A percentile compares a stretch with the other conserved stretches of the same genome.
phyloP scores from a whole-genome alignment of 805 yeast species.

The Cyberlindnera suaveolens region DNA sequence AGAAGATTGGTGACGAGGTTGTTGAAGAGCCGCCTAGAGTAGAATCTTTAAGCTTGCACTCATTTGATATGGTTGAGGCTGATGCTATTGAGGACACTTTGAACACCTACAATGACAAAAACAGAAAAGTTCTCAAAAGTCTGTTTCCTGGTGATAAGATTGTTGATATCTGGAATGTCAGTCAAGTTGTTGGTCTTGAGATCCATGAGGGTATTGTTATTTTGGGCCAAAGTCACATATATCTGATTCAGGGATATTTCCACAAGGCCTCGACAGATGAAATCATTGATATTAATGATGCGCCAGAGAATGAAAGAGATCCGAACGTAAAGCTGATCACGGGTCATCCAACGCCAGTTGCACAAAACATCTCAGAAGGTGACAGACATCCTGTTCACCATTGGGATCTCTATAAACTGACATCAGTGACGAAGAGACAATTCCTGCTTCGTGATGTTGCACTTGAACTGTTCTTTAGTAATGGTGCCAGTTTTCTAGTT shows the following conservation, averaged over 20 bases:
- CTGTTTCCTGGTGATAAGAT: slow-evolving; percentile 67
- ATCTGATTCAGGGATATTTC: slow-evolving; percentile 65
- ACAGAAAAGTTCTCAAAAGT: slow-evolving; percentile 67
- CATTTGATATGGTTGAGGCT: slow-evolving; percentile 41
- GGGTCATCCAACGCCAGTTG: slow-evolving; percentile 32
- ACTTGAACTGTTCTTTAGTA: slow-evolving; percentile 65
- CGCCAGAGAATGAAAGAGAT: slow-evolving; percentile 56
- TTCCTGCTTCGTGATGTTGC: slow-evolving; percentile 78
- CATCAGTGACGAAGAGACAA: slow-evolving; percentile 65
- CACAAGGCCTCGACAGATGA: slow-evolving; percentile 44
- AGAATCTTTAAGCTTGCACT: slow-evolving; percentile 23
- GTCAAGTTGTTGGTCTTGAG: slow-evolving; percentile 70
- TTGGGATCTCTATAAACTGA: slow-evolving; percentile 57
- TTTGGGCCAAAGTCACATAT: slow-evolving; percentile 57
- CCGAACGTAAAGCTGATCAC: slow-evolving; percentile 60
- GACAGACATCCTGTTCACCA: slow-evolving; percentile 42
- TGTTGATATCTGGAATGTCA: slow-evolving; percentile 66
- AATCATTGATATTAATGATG: slow-evolving; percentile 60
- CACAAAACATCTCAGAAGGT: slow-evolving; percentile 11
- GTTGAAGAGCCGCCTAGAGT: slow-evolving; percentile 11
- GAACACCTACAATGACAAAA: slow-evolving; percentile 51
- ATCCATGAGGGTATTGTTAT: slow-evolving; percentile 72
- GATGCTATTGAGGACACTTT: slow-evolving; percentile 28
- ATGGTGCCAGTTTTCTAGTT: slow-evolving; percentile 65
- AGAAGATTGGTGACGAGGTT: slow-evolving; percentile 10